Evolutionary conservation across 2,329 filamentous ascomycete species (phyloP), one percentile per base, ranked within the genome.

Genomic region (Dothideomycetes sp.): DNA sequence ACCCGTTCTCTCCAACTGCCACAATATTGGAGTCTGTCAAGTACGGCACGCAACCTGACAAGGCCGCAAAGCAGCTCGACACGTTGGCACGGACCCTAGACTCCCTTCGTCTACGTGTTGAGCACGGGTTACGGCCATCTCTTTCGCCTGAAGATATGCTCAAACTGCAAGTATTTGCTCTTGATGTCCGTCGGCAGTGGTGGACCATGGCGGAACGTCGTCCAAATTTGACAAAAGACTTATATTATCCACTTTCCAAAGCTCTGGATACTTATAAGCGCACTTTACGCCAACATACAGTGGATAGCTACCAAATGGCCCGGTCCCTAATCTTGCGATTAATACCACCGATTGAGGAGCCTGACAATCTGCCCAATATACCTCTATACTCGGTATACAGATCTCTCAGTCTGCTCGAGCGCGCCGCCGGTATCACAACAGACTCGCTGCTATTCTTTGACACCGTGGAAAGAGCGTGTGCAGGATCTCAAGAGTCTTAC

Each of bases 41-140:
- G 39, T 55, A 62, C 3, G 61, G 69, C 12, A 67, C 72, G n/a
- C 55, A 63, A 19, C 52, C 52, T 9, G 60, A 64, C 5, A 86
- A 83, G 52, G 65, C 70, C 14, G 68, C 74, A 8, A 75, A 75
- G 3, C 80, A 85, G 45, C 61, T 88, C 14, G 80, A 85, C 36
- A 70, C 68, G 0, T 53, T 86, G 2, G 77, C 79, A 0, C 78
- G 83, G 47, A 68, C 69, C 3, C 61, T 87, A 0, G 62, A 87
- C 1, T 72, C 76, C 1, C 59, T 87, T 1, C 73, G 78, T 19
- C 81, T 83, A 1, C 81, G 75, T 49, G n/a, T n/a, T n/a, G n/a
- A n/a, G n/a, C n/a, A n/a, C n/a, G n/a, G n/a, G n/a, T n/a, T n/a
- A n/a, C n/a, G n/a, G n/a, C n/a, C n/a, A n/a, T n/a, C n/a, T 44